Evolutionary conservation across 192 early-diverging fungal genomes (phyloP).

Genomic region (Kickxella alabastrina): DNA sequence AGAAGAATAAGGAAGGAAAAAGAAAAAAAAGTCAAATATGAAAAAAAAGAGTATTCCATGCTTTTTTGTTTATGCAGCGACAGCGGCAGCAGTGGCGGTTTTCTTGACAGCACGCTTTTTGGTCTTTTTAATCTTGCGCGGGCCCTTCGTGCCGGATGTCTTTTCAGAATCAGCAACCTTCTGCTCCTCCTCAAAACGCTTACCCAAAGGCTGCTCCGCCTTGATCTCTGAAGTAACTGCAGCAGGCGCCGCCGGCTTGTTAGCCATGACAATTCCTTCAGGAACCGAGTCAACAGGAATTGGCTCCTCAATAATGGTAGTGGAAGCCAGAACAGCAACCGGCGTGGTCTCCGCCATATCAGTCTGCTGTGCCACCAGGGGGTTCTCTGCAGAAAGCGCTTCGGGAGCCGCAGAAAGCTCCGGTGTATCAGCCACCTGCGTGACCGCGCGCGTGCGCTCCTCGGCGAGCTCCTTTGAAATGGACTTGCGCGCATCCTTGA

Average conservation of each 20-base stretch:
- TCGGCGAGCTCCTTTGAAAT: constrained; percentile 50
- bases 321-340: neutral
- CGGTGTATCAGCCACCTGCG: neutral
- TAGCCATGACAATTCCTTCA: neutral
- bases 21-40: neutral
- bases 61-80: no score
- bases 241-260: constrained; percentile 1
- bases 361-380: constrained; percentile 6
- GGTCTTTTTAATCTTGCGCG: neutral
- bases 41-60: neutral
- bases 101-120: constrained; percentile 16
- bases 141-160: no score
- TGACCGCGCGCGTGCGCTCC: constrained; percentile 31
- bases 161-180: neutral
- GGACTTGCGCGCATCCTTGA: constrained; percentile 47
- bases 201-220: no score
- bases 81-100: constrained; percentile 9
- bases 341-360: constrained; percentile 2
- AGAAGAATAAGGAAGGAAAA: neutral
- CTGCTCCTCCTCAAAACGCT: no score
- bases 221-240: neutral
- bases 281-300: neutral
- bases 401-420: constrained; percentile 1
- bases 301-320: neutral
- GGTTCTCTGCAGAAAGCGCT: neutral